Percentiles rank a stretch among this genome's conserved stretches.
These are phyloP conservation scores for Raffaelea ambrosiae DNA, from an alignment of 2,329 filamentous ascomycete genomes.

Conservation along the genomic window DNA sequence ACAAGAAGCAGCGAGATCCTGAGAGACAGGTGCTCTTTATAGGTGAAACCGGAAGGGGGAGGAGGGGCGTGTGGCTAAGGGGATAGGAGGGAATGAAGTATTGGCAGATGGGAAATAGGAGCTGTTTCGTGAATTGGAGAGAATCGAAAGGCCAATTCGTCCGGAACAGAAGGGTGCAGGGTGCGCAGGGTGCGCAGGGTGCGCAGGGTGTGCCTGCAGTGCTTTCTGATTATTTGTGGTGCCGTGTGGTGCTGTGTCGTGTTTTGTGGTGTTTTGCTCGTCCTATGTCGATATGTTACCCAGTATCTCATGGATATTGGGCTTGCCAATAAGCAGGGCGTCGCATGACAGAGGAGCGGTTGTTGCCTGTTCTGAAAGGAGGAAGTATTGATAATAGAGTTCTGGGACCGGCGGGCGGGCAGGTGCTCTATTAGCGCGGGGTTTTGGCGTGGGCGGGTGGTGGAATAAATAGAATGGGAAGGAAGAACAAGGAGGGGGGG, in stretches of 20 bases:
- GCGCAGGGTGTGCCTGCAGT: too few species aligned
- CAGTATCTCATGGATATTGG: too few species aligned
- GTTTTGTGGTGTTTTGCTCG: background rate
- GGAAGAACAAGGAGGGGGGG: background rate
- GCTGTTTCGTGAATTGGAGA: background rate
- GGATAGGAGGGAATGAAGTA: background rate
- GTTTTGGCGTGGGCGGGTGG: constrained; percentile 7
- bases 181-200: background rate
- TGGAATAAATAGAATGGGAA: constrained; percentile 3
- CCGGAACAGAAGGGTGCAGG: background rate
- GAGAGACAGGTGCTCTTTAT: background rate
- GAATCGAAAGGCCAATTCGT: background rate
- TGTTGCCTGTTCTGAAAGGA: constrained; percentile 11
- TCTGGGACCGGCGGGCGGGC: constrained; percentile 5
- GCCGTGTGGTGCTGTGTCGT: too few species aligned
- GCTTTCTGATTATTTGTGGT: too few species aligned
- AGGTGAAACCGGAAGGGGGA: background rate
- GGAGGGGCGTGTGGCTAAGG: background rate
- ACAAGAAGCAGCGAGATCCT: background rate
- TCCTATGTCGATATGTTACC: constrained; percentile 2
- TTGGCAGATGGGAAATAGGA: background rate
- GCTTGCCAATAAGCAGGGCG: constrained; percentile 7
- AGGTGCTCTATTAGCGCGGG: constrained; percentile 10
- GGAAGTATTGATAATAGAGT: constrained; percentile 12
- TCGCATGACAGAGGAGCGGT: constrained; percentile 12